phyloP scores from a whole-genome alignment of 306 rosid species.

The Sicyos edulis region DNA sequence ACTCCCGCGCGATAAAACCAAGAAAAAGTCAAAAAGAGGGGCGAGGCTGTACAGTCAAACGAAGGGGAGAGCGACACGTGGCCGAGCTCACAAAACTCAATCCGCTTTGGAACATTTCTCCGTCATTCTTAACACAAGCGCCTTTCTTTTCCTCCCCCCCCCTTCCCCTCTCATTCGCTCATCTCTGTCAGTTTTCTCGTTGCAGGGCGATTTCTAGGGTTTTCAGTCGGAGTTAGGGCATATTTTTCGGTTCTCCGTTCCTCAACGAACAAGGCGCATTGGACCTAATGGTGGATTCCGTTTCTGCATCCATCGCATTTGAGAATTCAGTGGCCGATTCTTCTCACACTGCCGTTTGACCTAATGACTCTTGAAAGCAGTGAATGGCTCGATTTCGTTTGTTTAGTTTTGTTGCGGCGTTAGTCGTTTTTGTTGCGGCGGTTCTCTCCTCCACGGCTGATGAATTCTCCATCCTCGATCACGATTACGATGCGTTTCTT shows the following conservation, averaged over 20 bases:
- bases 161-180: constrained; percentile 3
- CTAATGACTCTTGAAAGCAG: constrained; percentile 59
- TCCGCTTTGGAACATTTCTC: not conserved
- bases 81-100: not conserved
- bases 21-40: constrained; percentile 4
- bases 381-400: constrained; percentile 82
- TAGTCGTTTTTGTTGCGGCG: constrained; percentile 21
- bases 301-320: constrained; percentile 33
- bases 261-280: not conserved
- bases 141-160: constrained; percentile 11
- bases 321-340: constrained; percentile 28
- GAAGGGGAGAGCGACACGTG: not conserved
- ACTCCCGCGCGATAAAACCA: not conserved
- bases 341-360: constrained; percentile 22
- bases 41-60: not conserved
- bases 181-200: not conserved
- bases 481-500: constrained; percentile 54
- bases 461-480: constrained; percentile 44
- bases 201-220: constrained; percentile 51
- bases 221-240: constrained; percentile 16
- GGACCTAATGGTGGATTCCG: constrained; percentile 25
- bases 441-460: constrained; percentile 29
- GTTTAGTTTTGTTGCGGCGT: constrained; percentile 26
- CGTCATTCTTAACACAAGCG: constrained; percentile 27
- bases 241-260: not conserved